These are phyloP conservation scores for Euphorbia schlechtendalii DNA, from an alignment of 441 rosid genomes.

Conservation along the genomic window DNA sequence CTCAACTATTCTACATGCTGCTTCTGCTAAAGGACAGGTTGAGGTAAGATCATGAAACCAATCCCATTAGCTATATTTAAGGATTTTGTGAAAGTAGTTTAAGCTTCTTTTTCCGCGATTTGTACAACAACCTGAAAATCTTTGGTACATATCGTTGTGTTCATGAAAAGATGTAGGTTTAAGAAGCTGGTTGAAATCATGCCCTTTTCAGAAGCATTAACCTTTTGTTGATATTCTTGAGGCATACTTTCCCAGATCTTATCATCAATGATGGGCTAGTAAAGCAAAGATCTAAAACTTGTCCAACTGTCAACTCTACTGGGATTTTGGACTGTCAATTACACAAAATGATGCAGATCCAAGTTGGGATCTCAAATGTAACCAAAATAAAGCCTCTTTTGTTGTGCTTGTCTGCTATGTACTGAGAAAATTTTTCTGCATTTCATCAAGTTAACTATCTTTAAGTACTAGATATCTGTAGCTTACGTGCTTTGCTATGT, in stretches of 20 bases:
- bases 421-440: neutral
- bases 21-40: slow-evolving; percentile 77
- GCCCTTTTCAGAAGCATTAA: neutral
- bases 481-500: neutral
- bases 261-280: neutral
- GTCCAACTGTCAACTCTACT: neutral
- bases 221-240: slow-evolving; percentile 1
- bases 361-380: no score
- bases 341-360: no score
- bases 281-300: neutral
- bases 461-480: no score
- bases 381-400: no score
- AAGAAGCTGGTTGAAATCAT: neutral
- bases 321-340: neutral
- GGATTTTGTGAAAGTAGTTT: neutral
- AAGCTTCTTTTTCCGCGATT: no score
- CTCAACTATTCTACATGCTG: slow-evolving; percentile 70
- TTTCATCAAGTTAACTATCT: no score
- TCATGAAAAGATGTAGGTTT: no score
- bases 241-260: neutral
- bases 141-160: no score
- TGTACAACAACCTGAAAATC: no score
- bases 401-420: slow-evolving; percentile 1
- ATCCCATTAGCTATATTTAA: neutral
- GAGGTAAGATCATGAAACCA: slow-evolving; percentile 38